A percentile compares a stretch with the other conserved stretches of the same genome.
These are phyloP conservation scores for Pythium apleroticum DNA, from an alignment of 352 stramenopile species.

Conservation along the genomic window DNA sequence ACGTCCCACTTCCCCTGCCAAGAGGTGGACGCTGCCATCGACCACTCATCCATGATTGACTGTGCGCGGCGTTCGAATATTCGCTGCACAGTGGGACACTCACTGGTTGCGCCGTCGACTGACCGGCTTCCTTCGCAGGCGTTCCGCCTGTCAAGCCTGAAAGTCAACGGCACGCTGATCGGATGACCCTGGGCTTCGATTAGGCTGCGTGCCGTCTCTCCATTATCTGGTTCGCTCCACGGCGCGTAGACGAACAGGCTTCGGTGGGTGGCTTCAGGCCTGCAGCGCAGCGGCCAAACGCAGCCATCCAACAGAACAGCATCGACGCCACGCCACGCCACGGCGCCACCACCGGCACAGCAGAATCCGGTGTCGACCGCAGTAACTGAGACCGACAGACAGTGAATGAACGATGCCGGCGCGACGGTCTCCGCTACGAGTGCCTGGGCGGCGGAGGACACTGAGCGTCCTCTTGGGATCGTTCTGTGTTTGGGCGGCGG, in stretches of 20 bases:
- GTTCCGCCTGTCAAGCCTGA: constrained; percentile 1
- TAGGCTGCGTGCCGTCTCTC: not conserved
- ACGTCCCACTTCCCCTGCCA: not conserved
- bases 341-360: no score
- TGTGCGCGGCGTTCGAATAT: not conserved
- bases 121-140: not conserved
- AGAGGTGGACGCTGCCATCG: not conserved
- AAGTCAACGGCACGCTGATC: not conserved
- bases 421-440: not conserved
- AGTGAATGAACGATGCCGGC: not conserved
- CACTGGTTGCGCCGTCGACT: not conserved
- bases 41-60: not conserved
- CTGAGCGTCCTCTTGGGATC: constrained; percentile 3
- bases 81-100: not conserved
- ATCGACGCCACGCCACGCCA: no score
- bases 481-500: constrained; percentile 1
- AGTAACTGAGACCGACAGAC: not conserved
- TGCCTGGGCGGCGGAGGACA: not conserved
- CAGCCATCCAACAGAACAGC: not conserved
- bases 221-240: not conserved
- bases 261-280: not conserved
- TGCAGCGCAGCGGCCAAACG: no score
- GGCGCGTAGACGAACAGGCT: not conserved
- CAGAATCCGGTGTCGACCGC: no score
- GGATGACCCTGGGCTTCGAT: not conserved